Percentiles rank a stretch among this genome's conserved stretches.
These are phyloP conservation scores for Inonotus hispidus DNA, from an alignment of 1,284 basidiomycete genomes.

Conservation along the genomic window DNA sequence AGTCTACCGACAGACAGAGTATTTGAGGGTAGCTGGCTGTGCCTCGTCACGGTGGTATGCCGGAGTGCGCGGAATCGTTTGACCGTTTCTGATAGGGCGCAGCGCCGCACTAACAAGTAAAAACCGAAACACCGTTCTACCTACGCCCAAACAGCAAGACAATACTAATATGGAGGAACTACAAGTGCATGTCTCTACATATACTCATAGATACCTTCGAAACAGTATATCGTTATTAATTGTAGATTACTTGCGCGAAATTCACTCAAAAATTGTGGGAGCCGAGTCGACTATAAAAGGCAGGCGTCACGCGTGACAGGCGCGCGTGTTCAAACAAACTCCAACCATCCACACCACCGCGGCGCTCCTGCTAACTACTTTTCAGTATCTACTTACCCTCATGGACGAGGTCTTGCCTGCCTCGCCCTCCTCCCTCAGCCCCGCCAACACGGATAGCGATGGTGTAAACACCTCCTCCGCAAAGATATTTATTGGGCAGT, in stretches of 20 bases:
- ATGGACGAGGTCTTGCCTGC: slow-evolving; percentile 8
- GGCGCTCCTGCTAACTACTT: not conserved
- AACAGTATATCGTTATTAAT: too few relatives aligned
- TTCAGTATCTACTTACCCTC: not conserved
- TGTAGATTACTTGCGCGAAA: not conserved
- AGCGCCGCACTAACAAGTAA: too few relatives aligned
- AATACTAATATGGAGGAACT: not conserved
- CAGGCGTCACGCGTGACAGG: not conserved
- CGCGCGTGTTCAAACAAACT: slow-evolving; percentile 1
- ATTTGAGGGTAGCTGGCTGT: not conserved
- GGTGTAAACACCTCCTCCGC: slow-evolving; percentile 32
- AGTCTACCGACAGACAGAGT: not conserved
- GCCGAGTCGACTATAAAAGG: not conserved
- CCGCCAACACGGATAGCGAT: slow-evolving; percentile 29
- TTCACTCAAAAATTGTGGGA: not conserved
- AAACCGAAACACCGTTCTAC: not conserved
- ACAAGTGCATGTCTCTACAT: not conserved
- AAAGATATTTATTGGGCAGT: slow-evolving; percentile 47
- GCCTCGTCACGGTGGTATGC: too few relatives aligned
- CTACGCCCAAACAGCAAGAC: not conserved
- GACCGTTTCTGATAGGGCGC: not conserved
- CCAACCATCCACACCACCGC: slow-evolving; percentile 5
- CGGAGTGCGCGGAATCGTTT: not conserved
- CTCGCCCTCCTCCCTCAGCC: slow-evolving; percentile 10
- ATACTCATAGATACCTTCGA: not conserved